A percentile compares a stretch with the other conserved stretches of the same genome.
Evolutionary conservation across 2,329 filamentous ascomycete species (phyloP).

Genomic region (Endothia cerciana): DNA sequence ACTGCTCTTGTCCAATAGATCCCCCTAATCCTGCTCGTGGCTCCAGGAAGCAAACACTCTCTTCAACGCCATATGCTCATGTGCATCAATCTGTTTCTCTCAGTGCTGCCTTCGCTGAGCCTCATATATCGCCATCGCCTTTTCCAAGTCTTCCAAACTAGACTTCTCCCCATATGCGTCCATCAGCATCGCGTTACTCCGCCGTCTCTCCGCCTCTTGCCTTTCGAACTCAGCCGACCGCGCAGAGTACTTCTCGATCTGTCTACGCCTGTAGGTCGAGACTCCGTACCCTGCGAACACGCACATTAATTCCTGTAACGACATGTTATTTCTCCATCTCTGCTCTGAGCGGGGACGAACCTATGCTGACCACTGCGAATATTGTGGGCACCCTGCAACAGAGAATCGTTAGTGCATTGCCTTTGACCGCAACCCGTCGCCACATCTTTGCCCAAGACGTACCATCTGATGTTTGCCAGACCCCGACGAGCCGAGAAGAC

Average conservation of each 20-base stretch:
- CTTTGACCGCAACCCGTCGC: neutral
- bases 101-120: constrained; percentile 20
- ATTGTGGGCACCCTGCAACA: constrained; percentile 22
- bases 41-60: too few relatives aligned
- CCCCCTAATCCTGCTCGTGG: neutral
- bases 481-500: constrained; percentile 12
- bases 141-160: constrained; percentile 52
- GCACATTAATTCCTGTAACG: constrained; percentile 27
- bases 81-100: neutral
- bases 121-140: constrained; percentile 52
- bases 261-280: constrained; percentile 25
- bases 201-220: constrained; percentile 33
- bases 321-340: constrained; percentile 22
- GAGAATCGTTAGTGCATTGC: constrained; percentile 4
- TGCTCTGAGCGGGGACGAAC: constrained; percentile 18
- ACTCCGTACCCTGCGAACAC: constrained; percentile 28
- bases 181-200: constrained; percentile 48
- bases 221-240: constrained; percentile 15
- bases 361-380: constrained; percentile 28
- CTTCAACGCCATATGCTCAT: neutral
- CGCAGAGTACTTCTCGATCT: constrained; percentile 19
- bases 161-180: constrained; percentile 55
- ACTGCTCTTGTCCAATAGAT: neutral
- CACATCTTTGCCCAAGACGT: neutral
- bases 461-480: constrained; percentile 19